A percentile compares a stretch with the other conserved stretches of the same genome.
Evolutionary conservation across 768 basidiomycete species (phyloP).

Genomic region (Rickenella mellea): DNA sequence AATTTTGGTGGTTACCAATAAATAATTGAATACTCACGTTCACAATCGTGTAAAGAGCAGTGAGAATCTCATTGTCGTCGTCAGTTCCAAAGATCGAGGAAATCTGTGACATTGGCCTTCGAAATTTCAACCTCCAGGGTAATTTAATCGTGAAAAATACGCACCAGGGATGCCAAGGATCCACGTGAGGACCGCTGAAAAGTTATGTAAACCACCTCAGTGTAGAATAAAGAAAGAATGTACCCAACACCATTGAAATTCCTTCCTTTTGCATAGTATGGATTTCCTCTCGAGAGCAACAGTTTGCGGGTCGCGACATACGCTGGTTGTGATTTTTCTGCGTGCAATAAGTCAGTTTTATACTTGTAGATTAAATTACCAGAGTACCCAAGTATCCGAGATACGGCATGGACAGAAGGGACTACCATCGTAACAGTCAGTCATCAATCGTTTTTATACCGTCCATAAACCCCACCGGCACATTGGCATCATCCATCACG

Average conservation of each 20-base stretch:
- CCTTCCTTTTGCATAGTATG: slow-evolving; percentile 57
- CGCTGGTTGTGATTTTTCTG: slow-evolving; percentile 40
- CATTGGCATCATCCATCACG: slow-evolving; percentile 82
- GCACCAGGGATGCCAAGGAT: slow-evolving; percentile 63
- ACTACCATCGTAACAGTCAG: slow-evolving; percentile 27
- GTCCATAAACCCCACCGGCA: slow-evolving; percentile 42
- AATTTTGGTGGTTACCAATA: no score
- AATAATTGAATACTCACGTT: slow-evolving; percentile 52
- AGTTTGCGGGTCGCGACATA: slow-evolving; percentile 59
- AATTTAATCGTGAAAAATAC: no score
- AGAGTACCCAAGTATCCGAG: slow-evolving; percentile 50
- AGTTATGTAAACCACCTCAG: background rate
- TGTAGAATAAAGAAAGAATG: background rate
- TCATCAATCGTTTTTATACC: background rate
- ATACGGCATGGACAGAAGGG: slow-evolving; percentile 70
- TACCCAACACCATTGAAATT: slow-evolving; percentile 59
- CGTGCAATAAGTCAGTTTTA: background rate
- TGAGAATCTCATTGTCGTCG: slow-evolving; percentile 57
- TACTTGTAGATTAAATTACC: background rate
- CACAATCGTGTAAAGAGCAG: slow-evolving; percentile 51
- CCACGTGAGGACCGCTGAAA: slow-evolving; percentile 65
- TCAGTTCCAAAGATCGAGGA: slow-evolving; percentile 67
- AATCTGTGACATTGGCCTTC: slow-evolving; percentile 74
- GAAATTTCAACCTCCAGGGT: background rate
- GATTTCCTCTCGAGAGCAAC: slow-evolving; percentile 54